Base-by-base conservation (phyloP, 176 grass and related monocot genomes). In the Carex myosuroides region DNA sequence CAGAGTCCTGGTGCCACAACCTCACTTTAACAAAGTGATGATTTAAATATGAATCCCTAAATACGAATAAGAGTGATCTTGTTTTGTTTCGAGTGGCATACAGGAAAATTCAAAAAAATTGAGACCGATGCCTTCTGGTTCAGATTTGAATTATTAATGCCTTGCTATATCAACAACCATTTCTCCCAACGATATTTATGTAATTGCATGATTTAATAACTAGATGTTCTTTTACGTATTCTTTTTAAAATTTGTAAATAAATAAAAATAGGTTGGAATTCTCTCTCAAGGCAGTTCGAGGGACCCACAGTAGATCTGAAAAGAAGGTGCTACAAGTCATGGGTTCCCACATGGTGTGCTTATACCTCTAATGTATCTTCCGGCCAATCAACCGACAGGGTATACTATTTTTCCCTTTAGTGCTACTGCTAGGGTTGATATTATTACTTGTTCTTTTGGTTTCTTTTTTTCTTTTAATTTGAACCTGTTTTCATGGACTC, bases 261-360 rank as follows among this genome's bases (percentile, higher is more conserved):
- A 75, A 68, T 41, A 21, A 86, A 80, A 82, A 83, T 83, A 98
- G 95, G 95, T 86, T 98, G 95, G 95, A 89, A 91, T 88, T 98
- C 95, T 84, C 87, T 94, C 48, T 82, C 81, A 30, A 89, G 88
- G 73, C 95, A 94, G 37, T 98, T 95, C 84, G 92, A 95, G 92
- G 95, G 95, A 41, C 91, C 91, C 84, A 88, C 88, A 11, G 68
- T 91, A 79, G 88, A 56, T 64, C 56, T 87, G 4, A 85, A 86
- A 30, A 94, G 79, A 88, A 91, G 86, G 88, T 93, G 85, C 66
- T 95, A 86, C 75, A 46, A 87, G 77, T 98, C 89, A 26, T 98
- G 95, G 95, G 62, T 66, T 77, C 91, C 92, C 67, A 98, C 84
- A 62, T 98, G 92, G 89, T 94, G 89, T 93, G 87, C 92, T 74